Base-by-base conservation (phyloP, 2,329 filamentous ascomycete genomes). In the Pseudocercospora vitis region DNA sequence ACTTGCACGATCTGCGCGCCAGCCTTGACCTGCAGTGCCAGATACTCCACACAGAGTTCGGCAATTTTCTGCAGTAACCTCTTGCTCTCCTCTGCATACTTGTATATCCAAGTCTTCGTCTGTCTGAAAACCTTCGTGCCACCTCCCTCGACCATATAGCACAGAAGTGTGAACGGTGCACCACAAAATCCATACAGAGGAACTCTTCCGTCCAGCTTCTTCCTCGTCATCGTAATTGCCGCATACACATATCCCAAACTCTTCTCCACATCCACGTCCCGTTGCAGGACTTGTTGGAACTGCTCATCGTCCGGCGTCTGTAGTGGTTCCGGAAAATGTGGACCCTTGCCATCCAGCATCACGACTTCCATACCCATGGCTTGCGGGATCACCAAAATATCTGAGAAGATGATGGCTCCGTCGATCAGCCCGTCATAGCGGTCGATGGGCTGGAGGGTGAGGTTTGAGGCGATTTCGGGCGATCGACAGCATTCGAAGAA, bases 121-220 rank as follows among this genome's bases (percentile, higher is more conserved):
- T 96, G 86, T 56, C 89, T 85, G 76, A 97, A 97, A 69, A 97
- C 79, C 78, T 97, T 97, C 63, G 88, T 95, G 37, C 94, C 94
- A 44, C 94, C 94, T 12, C 94, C 94, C 74, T 99, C 94, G 14
- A 97, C 90, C 94, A 99, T 99, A 77, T 99, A 99, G 77, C 92
- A 96, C 68, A 99, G 81, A 55, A 99, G 74, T 2, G 94, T 99
- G 90, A 94, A 99, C 0, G 94, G 94, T 6, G 94, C 91, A 50
- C 94, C 94, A 66, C 91, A 96, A 77, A 99, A 99, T 29, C 94
- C 94, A 70, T 96, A 95, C 61, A 99, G 75, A 4, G 94, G 94
- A 26, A 99, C 94, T 40, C 91, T 81, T 0, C 94, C 94, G 44
- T 85, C 80, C 48, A 99, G 76, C 78, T 96, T 96, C 71, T 89